Base-by-base conservation (phyloP, 1,284 basidiomycete species). In the Kwoniella shivajii region DNA sequence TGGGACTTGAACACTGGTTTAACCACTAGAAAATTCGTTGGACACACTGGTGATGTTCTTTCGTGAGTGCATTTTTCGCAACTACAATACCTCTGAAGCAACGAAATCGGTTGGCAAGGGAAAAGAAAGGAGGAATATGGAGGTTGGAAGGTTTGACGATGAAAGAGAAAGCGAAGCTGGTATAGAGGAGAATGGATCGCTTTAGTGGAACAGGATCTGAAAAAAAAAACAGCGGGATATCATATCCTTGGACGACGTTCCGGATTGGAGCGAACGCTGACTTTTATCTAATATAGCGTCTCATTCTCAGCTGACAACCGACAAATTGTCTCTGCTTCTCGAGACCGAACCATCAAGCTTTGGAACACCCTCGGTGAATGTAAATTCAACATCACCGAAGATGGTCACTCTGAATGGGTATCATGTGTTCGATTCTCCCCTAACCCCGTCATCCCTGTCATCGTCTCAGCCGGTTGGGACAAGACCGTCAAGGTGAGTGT, bases 341-440 rank as follows among this genome's bases (percentile, higher is more conserved):
- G 96, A 71, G 96, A 99, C 86, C 85, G 84, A 79, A 89, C 89
- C 54, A 99, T 99, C 85, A 99, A 99, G 82, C 90, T 99, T 75
- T 99, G 96, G 96, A 99, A 99, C 84, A 99, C 96, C 65, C 88
- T 99, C 66, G 96, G 96, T 77, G 96, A 99, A 82, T 99, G 96
- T 86, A 99, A 99, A 82, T 99, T 93, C 80, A 92, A 98, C 81
- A 99, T 99, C 82, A 92, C 92, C 82, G 95, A 99, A 72, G 96
- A 99, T 72, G 93, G 95, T 67, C 96, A 97, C 83, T 82, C 86
- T 57, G 93, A 95, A 82, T 97, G 93, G 93, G 95, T 99, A 65
- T 98, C 93, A 57, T 99, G 96, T 80, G 96, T 99, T 52, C 90
- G 96, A 78, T 99, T 99, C 86, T 96, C 92, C 82, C 96, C 96